Conservation (phyloP, 164 flowering plant species). For the Nymphaea colorata region DNA sequence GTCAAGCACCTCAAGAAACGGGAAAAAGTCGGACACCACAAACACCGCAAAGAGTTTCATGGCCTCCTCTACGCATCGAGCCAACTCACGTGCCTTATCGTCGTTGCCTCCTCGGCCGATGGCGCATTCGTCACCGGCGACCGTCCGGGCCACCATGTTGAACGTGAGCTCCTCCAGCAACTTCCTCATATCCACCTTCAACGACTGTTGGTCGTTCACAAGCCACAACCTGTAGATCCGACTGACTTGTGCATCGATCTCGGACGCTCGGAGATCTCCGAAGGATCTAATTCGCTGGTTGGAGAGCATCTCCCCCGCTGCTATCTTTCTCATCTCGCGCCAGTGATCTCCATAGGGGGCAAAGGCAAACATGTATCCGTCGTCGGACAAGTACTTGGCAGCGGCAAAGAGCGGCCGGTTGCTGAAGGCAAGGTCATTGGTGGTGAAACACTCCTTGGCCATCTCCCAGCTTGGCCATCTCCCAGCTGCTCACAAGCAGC, state of each 20-base stretch:
- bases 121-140: slow-evolving; percentile 3
- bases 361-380: slow-evolving; percentile 4
- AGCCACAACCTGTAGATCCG: slow-evolving; percentile 4
- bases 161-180: slow-evolving; percentile 3
- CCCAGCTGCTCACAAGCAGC: slow-evolving; percentile 9
- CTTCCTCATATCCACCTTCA: slow-evolving; percentile 3
- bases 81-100: not conserved
- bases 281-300: slow-evolving; percentile 4
- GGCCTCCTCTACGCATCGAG: not conserved
- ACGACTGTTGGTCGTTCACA: not conserved
- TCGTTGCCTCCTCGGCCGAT: not conserved
- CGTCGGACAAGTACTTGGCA: slow-evolving; percentile 2
- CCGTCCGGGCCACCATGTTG: not conserved
- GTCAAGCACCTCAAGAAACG: slow-evolving; percentile 3
- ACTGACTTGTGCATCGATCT: slow-evolving; percentile 2
- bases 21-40: slow-evolving; percentile 1
- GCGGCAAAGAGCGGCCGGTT: slow-evolving; percentile 4
- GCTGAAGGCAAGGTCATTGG: slow-evolving; percentile 8
- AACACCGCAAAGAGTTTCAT: not conserved
- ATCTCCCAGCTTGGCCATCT: slow-evolving; percentile 9
- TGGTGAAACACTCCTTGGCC: not conserved
- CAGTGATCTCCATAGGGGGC: slow-evolving; percentile 8
- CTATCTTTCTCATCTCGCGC: slow-evolving; percentile 12
- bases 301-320: slow-evolving; percentile 9
- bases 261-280: slow-evolving; percentile 3